phyloP scores from a whole-genome alignment of 2,329 filamentous ascomycete genomes.

The Colletotrichum sp. region DNA sequence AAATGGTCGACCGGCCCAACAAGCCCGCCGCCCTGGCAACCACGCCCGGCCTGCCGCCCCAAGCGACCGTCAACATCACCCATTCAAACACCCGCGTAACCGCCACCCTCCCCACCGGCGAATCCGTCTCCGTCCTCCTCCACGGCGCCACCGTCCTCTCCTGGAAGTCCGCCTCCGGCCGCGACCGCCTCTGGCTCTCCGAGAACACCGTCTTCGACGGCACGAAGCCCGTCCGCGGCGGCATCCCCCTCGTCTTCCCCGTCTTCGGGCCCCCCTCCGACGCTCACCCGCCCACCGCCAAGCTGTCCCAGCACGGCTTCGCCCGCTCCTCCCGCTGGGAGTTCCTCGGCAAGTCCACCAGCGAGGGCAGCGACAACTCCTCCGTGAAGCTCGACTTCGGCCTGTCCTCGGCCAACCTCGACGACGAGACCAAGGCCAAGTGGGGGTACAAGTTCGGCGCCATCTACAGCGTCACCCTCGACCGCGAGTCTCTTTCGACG shows the following conservation, averaged over 20 bases:
- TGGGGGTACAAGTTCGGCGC: conserved; percentile 91
- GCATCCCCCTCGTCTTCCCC: conserved; percentile 91
- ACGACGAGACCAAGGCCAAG: conserved; percentile 68
- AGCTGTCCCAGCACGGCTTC: conserved; percentile 92
- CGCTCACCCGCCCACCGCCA: conserved; percentile 72
- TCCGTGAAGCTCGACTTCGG: conserved; percentile 96
- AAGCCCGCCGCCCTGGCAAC: conserved; percentile 80
- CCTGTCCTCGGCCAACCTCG: conserved; percentile 75
- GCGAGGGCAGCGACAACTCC: conserved; percentile 48
- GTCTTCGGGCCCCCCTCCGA: conserved; percentile 86
- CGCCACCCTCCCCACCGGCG: conserved; percentile 84
- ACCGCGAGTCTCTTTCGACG: conserved; percentile 76
- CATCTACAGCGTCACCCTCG: conserved; percentile 90
- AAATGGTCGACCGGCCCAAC: conserved; percentile 83
- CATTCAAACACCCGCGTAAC: conserved; percentile 74
- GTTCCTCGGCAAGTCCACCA: conserved; percentile 82
- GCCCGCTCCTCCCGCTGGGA: conserved; percentile 91
- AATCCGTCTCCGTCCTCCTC: conserved; percentile 85
- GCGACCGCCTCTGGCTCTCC: conserved; percentile 88
- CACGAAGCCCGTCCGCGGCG: conserved; percentile 86
- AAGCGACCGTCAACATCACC: conserved; percentile 75
- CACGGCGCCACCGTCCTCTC: conserved; percentile 90
- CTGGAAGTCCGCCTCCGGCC: conserved; percentile 83
- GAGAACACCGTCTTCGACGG: conserved; percentile 83
- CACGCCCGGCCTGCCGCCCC: conserved; percentile 75